Conservation (phyloP, 2,329 filamentous ascomycete species). For the Hypoxylon sp. region DNA sequence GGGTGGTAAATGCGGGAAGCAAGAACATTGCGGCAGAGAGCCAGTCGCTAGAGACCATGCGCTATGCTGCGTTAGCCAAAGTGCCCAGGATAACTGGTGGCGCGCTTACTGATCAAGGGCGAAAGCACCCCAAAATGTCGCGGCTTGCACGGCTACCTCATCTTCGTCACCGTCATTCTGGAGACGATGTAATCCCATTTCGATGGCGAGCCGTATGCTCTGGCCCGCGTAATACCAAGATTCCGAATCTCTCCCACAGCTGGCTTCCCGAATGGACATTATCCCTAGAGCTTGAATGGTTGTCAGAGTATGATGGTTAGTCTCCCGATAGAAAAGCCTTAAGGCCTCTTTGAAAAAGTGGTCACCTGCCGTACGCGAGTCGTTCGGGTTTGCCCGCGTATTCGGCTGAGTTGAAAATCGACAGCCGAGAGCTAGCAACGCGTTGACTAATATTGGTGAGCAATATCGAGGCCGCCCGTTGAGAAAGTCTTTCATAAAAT, state of each 20-base stretch:
- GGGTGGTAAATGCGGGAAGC: slow-evolving; percentile 68
- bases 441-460: slow-evolving; percentile 76
- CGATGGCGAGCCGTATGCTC: slow-evolving; percentile 79
- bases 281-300: slow-evolving; percentile 82
- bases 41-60: slow-evolving; percentile 77
- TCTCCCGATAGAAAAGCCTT: slow-evolving; percentile 71
- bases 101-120: slow-evolving; percentile 73
- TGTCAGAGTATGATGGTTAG: slow-evolving; percentile 74
- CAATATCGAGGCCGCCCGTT: slow-evolving; percentile 75
- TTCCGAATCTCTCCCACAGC: slow-evolving; percentile 78
- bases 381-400: slow-evolving; percentile 73
- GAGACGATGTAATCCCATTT: slow-evolving; percentile 77
- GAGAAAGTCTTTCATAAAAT: slow-evolving; percentile 77
- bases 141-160: slow-evolving; percentile 70
- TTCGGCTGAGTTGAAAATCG: slow-evolving; percentile 76
- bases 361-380: slow-evolving; percentile 77
- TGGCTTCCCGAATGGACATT: slow-evolving; percentile 82
- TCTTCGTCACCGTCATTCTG: slow-evolving; percentile 66
- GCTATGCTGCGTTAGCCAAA: slow-evolving; percentile 57
- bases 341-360: slow-evolving; percentile 81
- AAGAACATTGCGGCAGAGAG: slow-evolving; percentile 72
- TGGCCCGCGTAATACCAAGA: slow-evolving; percentile 81
- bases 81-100: slow-evolving; percentile 3
- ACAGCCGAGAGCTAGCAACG: slow-evolving; percentile 75
- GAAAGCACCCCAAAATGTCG: slow-evolving; percentile 75